A percentile compares a stretch with the other conserved stretches of the same genome.
These are phyloP conservation scores for Cladophialophora psammophila DNA, from an alignment of 2,329 filamentous ascomycete genomes.

Conservation along the genomic window DNA sequence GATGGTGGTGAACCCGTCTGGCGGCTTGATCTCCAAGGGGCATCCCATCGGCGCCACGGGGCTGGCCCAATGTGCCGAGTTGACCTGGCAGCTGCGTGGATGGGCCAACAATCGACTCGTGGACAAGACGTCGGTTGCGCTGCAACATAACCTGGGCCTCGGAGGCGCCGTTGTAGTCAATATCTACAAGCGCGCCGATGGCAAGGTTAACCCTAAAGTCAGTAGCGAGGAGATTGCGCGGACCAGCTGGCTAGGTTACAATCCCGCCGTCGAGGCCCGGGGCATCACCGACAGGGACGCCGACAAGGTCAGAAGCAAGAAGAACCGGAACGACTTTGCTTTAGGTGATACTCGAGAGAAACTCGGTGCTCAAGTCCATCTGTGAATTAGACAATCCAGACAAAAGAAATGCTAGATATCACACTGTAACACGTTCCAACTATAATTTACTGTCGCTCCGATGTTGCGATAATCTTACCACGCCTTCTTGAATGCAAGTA, in stretches of 20 bases:
- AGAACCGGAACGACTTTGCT: constrained; percentile 74
- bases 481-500: constrained; percentile 60
- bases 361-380: constrained; percentile 67
- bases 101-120: constrained; percentile 88
- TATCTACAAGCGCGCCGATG: constrained; percentile 86
- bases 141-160: constrained; percentile 93
- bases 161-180: constrained; percentile 90
- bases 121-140: constrained; percentile 71
- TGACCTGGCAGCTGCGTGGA: constrained; percentile 92
- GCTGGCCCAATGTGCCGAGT: constrained; percentile 90
- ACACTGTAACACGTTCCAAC: too few species aligned
- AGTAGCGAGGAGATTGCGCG: constrained; percentile 69
- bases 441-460: too few species aligned
- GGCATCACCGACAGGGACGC: constrained; percentile 81
- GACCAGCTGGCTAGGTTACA: constrained; percentile 79
- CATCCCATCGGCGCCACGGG: constrained; percentile 86
- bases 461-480: too few species aligned
- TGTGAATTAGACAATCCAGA: too few species aligned
- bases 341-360: constrained; percentile 76
- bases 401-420: too few species aligned
- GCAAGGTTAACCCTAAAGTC: constrained; percentile 44
- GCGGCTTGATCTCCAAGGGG: constrained; percentile 93
- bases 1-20: constrained; percentile 85
- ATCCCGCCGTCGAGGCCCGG: constrained; percentile 86
- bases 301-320: constrained; percentile 73